These are phyloP conservation scores for Kluyveromyces aestuarii DNA, from an alignment of 805 yeast species.

Conservation along the genomic window DNA sequence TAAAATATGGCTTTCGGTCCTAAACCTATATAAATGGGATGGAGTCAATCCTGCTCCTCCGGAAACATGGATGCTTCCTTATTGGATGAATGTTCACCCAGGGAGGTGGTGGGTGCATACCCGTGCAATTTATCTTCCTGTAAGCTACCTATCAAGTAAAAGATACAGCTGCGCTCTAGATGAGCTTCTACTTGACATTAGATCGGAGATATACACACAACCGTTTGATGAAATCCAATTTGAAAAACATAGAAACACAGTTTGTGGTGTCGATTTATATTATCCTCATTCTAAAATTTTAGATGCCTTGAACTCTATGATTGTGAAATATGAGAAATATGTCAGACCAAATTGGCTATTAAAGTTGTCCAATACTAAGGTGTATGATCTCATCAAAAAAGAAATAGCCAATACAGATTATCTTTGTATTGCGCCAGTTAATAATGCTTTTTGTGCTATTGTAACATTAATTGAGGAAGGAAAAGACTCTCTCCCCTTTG, in stretches of 20 bases:
- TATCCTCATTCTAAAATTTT: conserved; percentile 79
- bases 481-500: conserved; percentile 48
- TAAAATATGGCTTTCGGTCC: conserved; percentile 75
- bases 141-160: conserved; percentile 68
- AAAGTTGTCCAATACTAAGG: conserved; percentile 39
- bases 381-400: conserved; percentile 57
- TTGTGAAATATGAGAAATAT: conserved; percentile 59
- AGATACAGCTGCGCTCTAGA: conserved; percentile 48
- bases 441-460: conserved; percentile 72
- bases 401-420: conserved; percentile 73
- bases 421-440: conserved; percentile 89
- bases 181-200: conserved; percentile 53
- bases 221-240: conserved; percentile 66
- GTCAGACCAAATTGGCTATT: conserved; percentile 72
- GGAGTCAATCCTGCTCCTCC: conserved; percentile 99
- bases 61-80: conserved; percentile 85
- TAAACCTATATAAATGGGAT: conserved; percentile 84
- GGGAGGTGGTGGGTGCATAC: conserved; percentile 99
- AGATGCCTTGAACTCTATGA: conserved; percentile 47
- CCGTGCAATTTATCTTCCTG: conserved; percentile 78
- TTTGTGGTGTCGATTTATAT: conserved; percentile 86
- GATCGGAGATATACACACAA: conserved; percentile 67
- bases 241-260: conserved; percentile 61
- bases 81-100: conserved; percentile 76
- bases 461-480: conserved; percentile 70